Base-by-base conservation (phyloP, 2,329 filamentous ascomycete species). In the Paecilomyces dactylethromorphus region DNA sequence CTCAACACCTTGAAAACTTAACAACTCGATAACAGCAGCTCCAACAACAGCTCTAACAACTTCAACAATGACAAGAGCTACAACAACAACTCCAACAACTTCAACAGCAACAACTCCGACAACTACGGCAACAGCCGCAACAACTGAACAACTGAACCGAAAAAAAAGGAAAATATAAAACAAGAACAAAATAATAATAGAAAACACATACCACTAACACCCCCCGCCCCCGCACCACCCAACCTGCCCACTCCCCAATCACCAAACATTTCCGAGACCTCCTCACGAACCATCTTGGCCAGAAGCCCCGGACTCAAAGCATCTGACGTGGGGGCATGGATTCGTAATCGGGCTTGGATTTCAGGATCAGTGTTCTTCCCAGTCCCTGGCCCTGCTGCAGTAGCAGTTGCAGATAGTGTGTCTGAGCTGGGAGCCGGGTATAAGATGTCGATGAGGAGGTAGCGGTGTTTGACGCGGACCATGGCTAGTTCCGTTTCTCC, bases 381-480 rank as follows among this genome's bases (percentile, higher is more conserved):
- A 67, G 39, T 18, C 29, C 58, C 61, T 33, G 45, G 59, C 61
- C 33, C 35, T 53, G 57, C 56, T 56, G 2, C 56, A n/a, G n/a
- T n/a, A n/a, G n/a, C n/a, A n/a, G n/a, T n/a, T 59, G 62, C 33
- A 10, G 69, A 63, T 10, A 79, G 63, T 12, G 84, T 78, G 65
- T 66, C 68, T 57, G 70, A 66, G n/a, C 62, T 61, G 18, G 68
- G 64, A 6, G 86, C 82, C 0, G 92, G 91, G 69, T 97, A 97
- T 53, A 97, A 82, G 64, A 97, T 92, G 71, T 96, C 91, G 62
- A 97, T 85, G n/a, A 97, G 86, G 18, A 99, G 84, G 74, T 99
- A 99, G 68, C 94, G 88, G 75, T 96, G 89, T 77, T 99, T 99
- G 66, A 97, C 85, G 71, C 94, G 91, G 60, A 99, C 94, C 94